These are phyloP conservation scores for Rhodofomes roseus DNA, from an alignment of 1,284 basidiomycete species.

Conservation along the genomic window DNA sequence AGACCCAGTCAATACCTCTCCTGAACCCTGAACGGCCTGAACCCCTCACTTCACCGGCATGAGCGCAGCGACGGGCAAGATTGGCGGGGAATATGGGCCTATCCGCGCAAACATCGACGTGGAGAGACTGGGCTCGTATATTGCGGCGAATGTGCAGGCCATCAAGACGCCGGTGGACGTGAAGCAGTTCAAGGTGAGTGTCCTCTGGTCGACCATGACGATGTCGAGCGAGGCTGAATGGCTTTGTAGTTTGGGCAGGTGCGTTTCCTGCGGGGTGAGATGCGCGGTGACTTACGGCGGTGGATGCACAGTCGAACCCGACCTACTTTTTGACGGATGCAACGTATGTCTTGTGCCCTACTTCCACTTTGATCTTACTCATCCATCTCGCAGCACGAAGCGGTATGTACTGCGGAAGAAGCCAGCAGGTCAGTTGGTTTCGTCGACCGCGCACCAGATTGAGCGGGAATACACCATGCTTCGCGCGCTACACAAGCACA, in stretches of 20 bases:
- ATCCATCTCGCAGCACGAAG: slow-evolving; percentile 37
- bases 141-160: slow-evolving; percentile 51
- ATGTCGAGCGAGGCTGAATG: neutral
- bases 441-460: slow-evolving; percentile 89
- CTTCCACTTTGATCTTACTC: neutral
- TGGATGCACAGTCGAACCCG: slow-evolving; percentile 74
- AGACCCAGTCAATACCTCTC: too few species aligned
- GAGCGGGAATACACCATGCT: slow-evolving; percentile 90
- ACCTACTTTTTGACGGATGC: slow-evolving; percentile 88
- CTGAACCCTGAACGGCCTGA: too few species aligned
- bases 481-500: slow-evolving; percentile 71
- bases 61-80: slow-evolving; percentile 30
- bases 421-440: slow-evolving; percentile 84
- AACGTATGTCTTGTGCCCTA: slow-evolving; percentile 37
- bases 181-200: slow-evolving; percentile 84
- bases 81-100: slow-evolving; percentile 72
- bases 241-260: slow-evolving; percentile 74
- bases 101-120: slow-evolving; percentile 73
- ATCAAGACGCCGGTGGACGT: slow-evolving; percentile 71
- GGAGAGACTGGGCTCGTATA: slow-evolving; percentile 64
- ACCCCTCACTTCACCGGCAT: neutral
- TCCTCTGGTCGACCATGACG: slow-evolving; percentile 1
- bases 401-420: slow-evolving; percentile 92
- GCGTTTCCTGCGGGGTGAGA: slow-evolving; percentile 8
- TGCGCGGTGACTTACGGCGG: neutral